phyloP scores from a whole-genome alignment of 2,329 filamentous ascomycete species.

The Cladosporium sp. region DNA sequence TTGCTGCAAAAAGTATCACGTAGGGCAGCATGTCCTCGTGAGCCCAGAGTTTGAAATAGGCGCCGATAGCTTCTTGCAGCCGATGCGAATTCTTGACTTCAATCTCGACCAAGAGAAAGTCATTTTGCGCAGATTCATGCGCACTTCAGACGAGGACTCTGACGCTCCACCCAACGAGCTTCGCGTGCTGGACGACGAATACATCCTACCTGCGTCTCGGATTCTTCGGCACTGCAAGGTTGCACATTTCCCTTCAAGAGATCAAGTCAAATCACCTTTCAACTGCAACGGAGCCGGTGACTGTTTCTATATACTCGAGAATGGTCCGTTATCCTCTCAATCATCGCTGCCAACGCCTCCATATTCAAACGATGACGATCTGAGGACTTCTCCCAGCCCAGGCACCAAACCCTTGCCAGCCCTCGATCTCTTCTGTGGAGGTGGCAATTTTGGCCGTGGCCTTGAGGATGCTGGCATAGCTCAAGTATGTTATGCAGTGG shows the following conservation, averaged over 20 bases:
- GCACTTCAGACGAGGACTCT: not conserved
- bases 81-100: not conserved
- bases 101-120: not conserved
- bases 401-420: slow-evolving; percentile 33
- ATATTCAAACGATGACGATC: not conserved
- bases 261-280: slow-evolving; percentile 47
- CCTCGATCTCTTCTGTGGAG: slow-evolving; percentile 70
- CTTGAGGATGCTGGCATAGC: slow-evolving; percentile 66
- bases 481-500: slow-evolving; percentile 61
- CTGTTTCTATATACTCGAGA: slow-evolving; percentile 46
- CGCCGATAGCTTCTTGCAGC: not conserved
- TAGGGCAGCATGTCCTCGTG: not conserved
- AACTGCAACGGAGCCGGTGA: slow-evolving; percentile 59
- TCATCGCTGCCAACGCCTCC: not conserved
- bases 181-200: slow-evolving; percentile 44
- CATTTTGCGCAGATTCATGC: not conserved
- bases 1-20: not conserved
- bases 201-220: not conserved
- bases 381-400: not conserved
- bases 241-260: not conserved
- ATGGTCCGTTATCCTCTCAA: not conserved
- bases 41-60: not conserved
- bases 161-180: slow-evolving; percentile 50
- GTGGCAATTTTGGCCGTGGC: slow-evolving; percentile 69
- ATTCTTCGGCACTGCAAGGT: not conserved